Percentiles rank a stretch among this genome's conserved stretches.
Conservation (phyloP, 768 basidiomycete genomes). For the Brasilioporus rufonigricans region DNA sequence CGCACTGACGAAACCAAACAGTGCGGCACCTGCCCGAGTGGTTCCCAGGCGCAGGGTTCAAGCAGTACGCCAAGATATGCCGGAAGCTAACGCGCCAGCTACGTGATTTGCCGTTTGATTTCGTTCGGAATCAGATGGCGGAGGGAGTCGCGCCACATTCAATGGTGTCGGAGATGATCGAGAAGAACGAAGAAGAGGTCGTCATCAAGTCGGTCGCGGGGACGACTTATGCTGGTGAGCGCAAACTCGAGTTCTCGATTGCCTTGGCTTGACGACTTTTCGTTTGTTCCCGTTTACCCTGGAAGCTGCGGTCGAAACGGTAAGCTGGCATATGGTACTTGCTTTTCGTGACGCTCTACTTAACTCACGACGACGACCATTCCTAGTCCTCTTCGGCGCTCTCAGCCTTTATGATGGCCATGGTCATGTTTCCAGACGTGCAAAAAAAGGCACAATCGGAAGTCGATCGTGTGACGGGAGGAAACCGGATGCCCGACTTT, state of each 20-base stretch:
- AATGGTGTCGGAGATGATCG: constrained; percentile 24
- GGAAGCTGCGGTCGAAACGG: constrained; percentile 24
- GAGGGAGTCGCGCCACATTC: constrained; percentile 17
- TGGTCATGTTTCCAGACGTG: constrained; percentile 25
- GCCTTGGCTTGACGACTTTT: neutral
- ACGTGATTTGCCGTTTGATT: constrained; percentile 17
- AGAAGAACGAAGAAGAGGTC: constrained; percentile 25
- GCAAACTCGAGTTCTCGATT: neutral
- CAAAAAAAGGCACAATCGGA: constrained; percentile 28
- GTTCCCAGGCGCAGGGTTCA: constrained; percentile 32
- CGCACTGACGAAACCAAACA: neutral
- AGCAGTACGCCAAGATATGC: constrained; percentile 16
- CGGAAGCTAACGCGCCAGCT: constrained; percentile 16
- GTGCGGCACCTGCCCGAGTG: constrained; percentile 30
- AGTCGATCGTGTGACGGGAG: constrained; percentile 22
- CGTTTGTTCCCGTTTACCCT: neutral
- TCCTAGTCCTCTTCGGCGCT: constrained; percentile 22
- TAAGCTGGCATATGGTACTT: constrained; percentile 2
- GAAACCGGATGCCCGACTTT: constrained; percentile 17
- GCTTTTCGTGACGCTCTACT: no score
- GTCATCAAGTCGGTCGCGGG: constrained; percentile 32
- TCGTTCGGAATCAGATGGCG: constrained; percentile 19
- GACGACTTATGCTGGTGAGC: constrained; percentile 30
- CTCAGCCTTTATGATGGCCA: constrained; percentile 27
- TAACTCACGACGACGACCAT: neutral